Evolutionary conservation across 495 filamentous ascomycete genomes (phyloP), one percentile per base, ranked within the genome.

Genomic region (Penicillium manginii): DNA sequence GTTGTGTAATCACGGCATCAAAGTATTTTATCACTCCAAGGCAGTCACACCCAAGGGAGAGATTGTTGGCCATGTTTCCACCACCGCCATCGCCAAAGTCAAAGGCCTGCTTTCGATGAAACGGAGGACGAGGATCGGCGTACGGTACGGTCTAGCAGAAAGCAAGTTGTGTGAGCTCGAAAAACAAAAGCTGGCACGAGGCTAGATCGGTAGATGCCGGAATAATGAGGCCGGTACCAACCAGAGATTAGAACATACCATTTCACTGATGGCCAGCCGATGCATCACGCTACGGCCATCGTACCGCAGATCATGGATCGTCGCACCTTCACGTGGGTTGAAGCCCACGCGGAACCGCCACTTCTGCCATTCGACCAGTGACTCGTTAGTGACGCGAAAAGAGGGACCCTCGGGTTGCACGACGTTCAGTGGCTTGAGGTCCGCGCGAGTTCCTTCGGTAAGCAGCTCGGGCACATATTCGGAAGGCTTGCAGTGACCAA

Each of bases 391-490:
- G 18, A 79, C 77, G 9, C 61, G 71, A 76, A 96, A 96, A 4
- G 88, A 91, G 5, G 86, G 85, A 2, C 91, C 91, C 52, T 93
- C 84, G 0, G 91, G 91, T 65, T 96, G 91, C 12, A 87, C 73
- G 0, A 96, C 84, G 32, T 88, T 88, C 58, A 93, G 73, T 3
- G 91, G 90, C 72, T 93, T 94, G 39, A 94, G 71, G 66, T 92
- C 84, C 67, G 82, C 83, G 35, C 81, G 69, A n/a, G 92, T 80
- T 9, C 81, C 75, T 9, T 72, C 64, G 0, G 73, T 64, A 46
- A 93, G 85, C 17, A 83, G 68, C 62, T 94, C 91, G 0, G 77
- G 77, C 2, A 79, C 82, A 61, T 96, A 96, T 68, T 96, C 91
- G 0, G 77, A 77, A 10, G 64, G 61, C 53, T 74, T 78, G 61